Percentiles rank a stretch among this genome's conserved stretches.
These are phyloP conservation scores for Filobasidium uniguttulatum DNA, from an alignment of 1,284 basidiomycete species.

Conservation along the genomic window DNA sequence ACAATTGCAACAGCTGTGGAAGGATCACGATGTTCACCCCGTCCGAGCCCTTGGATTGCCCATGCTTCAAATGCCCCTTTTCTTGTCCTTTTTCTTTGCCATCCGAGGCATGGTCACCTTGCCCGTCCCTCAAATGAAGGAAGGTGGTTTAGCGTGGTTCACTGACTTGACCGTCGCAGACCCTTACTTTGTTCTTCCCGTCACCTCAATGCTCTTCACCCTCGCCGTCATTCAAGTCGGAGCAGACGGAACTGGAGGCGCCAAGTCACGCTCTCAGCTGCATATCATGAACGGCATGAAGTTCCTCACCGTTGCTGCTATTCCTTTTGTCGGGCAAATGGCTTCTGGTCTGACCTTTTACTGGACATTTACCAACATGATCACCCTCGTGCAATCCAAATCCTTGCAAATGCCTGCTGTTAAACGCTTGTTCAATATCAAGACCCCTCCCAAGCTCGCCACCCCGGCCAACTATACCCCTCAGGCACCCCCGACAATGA, in stretches of 20 bases:
- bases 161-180: slow-evolving; percentile 65
- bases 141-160: slow-evolving; percentile 64
- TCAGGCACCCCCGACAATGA: slow-evolving; percentile 11
- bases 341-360: slow-evolving; percentile 42
- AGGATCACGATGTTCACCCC: slow-evolving; percentile 56
- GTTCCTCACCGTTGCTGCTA: slow-evolving; percentile 45
- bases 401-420: slow-evolving; percentile 30
- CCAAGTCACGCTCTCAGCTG: slow-evolving; percentile 37
- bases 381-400: slow-evolving; percentile 42
- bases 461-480: slow-evolving; percentile 18
- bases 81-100: slow-evolving; percentile 75
- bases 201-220: slow-evolving; percentile 49
- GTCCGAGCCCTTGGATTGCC: slow-evolving; percentile 48
- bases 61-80: slow-evolving; percentile 61
- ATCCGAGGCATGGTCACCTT: slow-evolving; percentile 56
- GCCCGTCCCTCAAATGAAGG: slow-evolving; percentile 57
- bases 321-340: slow-evolving; percentile 51
- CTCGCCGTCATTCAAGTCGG: slow-evolving; percentile 57
- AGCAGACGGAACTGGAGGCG: slow-evolving; percentile 38
- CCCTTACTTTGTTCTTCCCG: slow-evolving; percentile 64
- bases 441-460: slow-evolving; percentile 20
- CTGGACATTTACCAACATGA: slow-evolving; percentile 43
- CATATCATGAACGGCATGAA: slow-evolving; percentile 64
- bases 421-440: slow-evolving; percentile 31
- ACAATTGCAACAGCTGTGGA: slow-evolving; percentile 51